Percentiles rank a stretch among this genome's conserved stretches.
Conservation (phyloP, 106 monocot species). For the Cymbidium sinense region DNA sequence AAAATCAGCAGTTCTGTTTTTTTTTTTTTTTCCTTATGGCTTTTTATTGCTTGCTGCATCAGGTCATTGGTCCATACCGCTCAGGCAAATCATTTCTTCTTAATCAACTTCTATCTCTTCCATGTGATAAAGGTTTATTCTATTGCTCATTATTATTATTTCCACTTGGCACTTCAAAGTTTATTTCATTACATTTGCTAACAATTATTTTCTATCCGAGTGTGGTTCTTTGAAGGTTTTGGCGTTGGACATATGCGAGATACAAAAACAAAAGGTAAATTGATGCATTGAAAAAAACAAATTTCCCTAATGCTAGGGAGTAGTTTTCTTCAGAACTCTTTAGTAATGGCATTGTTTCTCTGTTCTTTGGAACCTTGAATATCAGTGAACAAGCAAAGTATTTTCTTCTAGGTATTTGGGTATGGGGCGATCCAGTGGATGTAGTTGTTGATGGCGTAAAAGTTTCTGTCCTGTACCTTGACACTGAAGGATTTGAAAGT, state of each 20-base stretch:
- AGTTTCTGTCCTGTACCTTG: constrained; percentile 83
- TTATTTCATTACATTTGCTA: not conserved
- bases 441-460: constrained; percentile 75
- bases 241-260: constrained; percentile 99
- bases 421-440: constrained; percentile 92
- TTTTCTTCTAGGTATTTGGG: constrained; percentile 77
- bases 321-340: not conserved
- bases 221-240: constrained; percentile 62
- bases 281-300: not conserved
- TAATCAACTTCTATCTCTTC: constrained; percentile 93
- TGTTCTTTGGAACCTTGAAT: not conserved
- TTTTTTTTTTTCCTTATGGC: not conserved
- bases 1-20: not conserved
- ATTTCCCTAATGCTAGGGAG: not conserved
- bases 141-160: not conserved
- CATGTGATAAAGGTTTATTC: constrained; percentile 88
- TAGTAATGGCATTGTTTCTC: no score
- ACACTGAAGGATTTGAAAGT: constrained; percentile 99
- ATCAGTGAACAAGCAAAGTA: not conserved
- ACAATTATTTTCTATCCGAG: not conserved
- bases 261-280: constrained; percentile 98
- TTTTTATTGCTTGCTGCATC: constrained; percentile 9
- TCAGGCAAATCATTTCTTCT: constrained; percentile 99
- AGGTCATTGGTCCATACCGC: constrained; percentile 99
- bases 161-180: not conserved